Conservation (phyloP, 306 rosid species). For the Quercus parvula region DNA sequence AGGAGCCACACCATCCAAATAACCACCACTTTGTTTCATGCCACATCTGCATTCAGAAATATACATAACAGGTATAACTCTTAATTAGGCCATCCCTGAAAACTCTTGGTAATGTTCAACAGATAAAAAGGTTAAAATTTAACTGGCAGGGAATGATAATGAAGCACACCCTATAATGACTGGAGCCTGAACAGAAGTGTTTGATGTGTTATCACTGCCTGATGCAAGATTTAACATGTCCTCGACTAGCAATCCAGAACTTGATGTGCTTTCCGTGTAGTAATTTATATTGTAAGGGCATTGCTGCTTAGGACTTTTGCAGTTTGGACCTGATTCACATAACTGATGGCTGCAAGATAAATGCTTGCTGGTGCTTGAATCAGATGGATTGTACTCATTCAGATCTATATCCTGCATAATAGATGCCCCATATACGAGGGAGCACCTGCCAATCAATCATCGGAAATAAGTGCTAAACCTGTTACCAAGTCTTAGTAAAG, state of each 20-base stretch:
- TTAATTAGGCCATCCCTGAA: background rate
- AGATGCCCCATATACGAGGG: constrained; percentile 92
- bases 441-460: constrained; percentile 99
- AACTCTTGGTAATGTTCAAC: background rate
- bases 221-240: constrained; percentile 78
- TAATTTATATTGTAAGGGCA: constrained; percentile 68
- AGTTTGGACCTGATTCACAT: constrained; percentile 61
- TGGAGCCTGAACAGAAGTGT: constrained; percentile 64
- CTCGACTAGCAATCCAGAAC: constrained; percentile 87
- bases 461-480: constrained; percentile 87
- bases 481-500: constrained; percentile 45
- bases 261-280: constrained; percentile 74
- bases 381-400: constrained; percentile 78
- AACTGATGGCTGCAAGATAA: constrained; percentile 72
- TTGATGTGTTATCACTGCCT: constrained; percentile 34
- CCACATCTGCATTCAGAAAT: constrained; percentile 69
- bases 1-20: constrained; percentile 89
- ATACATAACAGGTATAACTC: constrained; percentile 9
- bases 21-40: constrained; percentile 94
- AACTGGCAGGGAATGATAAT: constrained; percentile 14
- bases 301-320: constrained; percentile 66
- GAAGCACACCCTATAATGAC: constrained; percentile 72
- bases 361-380: constrained; percentile 74
- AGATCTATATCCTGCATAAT: constrained; percentile 99
- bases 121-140: constrained; percentile 9